A percentile compares a stretch with the other conserved stretches of the same genome.
phyloP scores from a whole-genome alignment of 306 rosid genomes.

The Rosa multiflora region DNA sequence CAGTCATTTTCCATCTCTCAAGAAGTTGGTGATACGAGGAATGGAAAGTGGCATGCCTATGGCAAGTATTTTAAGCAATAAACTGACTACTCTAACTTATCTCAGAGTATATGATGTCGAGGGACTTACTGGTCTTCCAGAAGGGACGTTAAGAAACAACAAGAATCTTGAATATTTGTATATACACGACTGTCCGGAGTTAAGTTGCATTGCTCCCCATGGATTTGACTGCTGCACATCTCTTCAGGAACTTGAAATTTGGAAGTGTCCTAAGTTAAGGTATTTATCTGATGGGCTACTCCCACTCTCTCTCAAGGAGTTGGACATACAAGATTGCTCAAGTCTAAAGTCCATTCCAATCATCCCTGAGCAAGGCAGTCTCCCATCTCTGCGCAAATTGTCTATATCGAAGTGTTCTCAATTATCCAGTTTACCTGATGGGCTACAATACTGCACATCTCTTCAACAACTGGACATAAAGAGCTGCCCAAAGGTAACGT shows the following conservation, averaged over 20 bases:
- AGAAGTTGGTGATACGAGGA: background rate
- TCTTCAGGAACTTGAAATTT: background rate
- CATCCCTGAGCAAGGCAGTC: background rate
- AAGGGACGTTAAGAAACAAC: background rate
- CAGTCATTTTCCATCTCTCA: constrained; percentile 1
- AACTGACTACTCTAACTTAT: background rate
- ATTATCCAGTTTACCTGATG: background rate
- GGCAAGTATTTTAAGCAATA: background rate
- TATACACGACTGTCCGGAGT: fast-evolving
- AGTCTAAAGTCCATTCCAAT: background rate
- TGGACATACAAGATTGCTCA: fast-evolving
- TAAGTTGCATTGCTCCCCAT: background rate
- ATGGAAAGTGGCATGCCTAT: background rate
- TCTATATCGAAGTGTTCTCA: fast-evolving
- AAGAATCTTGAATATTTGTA: background rate
- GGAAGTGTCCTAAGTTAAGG: background rate
- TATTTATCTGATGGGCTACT: background rate
- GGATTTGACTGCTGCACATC: background rate
- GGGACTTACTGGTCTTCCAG: background rate
- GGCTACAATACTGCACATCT: background rate
- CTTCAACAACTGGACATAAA: fast-evolving
- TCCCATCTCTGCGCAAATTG: background rate
- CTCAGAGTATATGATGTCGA: fast-evolving
- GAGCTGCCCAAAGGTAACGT: background rate
- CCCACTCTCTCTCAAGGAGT: background rate